Evolutionary conservation across 805 yeast genomes (phyloP).

Genomic region (Pichia scutulata): DNA sequence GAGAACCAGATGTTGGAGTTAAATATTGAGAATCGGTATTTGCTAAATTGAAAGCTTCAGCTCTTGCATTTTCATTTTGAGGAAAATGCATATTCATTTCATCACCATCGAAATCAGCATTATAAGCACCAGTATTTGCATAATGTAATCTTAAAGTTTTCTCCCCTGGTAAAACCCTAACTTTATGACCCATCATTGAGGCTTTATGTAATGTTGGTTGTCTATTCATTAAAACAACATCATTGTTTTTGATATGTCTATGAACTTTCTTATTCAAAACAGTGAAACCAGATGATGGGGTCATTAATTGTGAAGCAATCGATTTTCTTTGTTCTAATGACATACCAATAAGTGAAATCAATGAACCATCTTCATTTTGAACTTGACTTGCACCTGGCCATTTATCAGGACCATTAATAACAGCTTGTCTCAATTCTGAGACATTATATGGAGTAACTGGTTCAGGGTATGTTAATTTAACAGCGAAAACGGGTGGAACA

Average conservation of each 20-base stretch:
- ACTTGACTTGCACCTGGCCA: slow-evolving; percentile 99
- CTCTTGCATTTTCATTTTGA: slow-evolving; percentile 92
- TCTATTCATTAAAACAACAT: slow-evolving; percentile 96
- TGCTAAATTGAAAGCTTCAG: slow-evolving; percentile 92
- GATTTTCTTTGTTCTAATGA: slow-evolving; percentile 90
- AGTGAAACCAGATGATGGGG: slow-evolving; percentile 62
- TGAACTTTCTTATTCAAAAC: slow-evolving; percentile 85
- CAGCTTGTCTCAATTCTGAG: slow-evolving; percentile 86
- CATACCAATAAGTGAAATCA: slow-evolving; percentile 81
- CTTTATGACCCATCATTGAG: slow-evolving; percentile 99
- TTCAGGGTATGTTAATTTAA: slow-evolving; percentile 92
- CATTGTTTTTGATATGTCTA: slow-evolving; percentile 91
- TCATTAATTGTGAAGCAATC: slow-evolving; percentile 84
- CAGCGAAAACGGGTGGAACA: slow-evolving; percentile 97
- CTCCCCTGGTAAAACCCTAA: slow-evolving; percentile 93
- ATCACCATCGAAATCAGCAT: slow-evolving; percentile 99
- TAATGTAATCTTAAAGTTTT: slow-evolving; percentile 94
- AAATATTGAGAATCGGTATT: slow-evolving; percentile 96
- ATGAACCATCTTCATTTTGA: slow-evolving; percentile 89
- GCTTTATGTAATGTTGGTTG: slow-evolving; percentile 99
- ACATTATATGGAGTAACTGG: slow-evolving; percentile 93
- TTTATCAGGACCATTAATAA: slow-evolving; percentile 91
- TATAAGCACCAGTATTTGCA: slow-evolving; percentile 98
- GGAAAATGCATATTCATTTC: slow-evolving; percentile 99
- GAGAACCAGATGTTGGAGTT: slow-evolving; percentile 97